Conservation (phyloP, 768 basidiomycete genomes). For the Termitomyces sp. region DNA sequence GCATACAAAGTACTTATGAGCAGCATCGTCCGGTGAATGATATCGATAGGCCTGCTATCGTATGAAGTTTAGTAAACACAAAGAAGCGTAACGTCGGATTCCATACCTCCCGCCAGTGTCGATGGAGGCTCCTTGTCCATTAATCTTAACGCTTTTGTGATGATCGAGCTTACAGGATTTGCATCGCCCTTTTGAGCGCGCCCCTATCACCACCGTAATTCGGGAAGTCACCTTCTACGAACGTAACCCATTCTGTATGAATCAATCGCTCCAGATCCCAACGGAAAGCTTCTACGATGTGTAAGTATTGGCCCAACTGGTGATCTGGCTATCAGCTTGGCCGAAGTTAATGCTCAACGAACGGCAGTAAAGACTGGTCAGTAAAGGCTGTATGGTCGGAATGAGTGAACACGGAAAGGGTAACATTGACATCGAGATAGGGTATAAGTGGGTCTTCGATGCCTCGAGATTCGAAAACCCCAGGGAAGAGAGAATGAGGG, state of each 20-base stretch:
- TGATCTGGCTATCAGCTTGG: conserved; percentile 23
- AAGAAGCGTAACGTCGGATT: background rate
- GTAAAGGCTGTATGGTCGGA: conserved; percentile 24
- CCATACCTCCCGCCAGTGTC: conserved; percentile 39
- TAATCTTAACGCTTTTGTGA: conserved; percentile 6
- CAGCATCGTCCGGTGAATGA: conserved; percentile 32
- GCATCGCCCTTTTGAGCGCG: conserved; percentile 29
- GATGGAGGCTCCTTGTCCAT: conserved; percentile 33
- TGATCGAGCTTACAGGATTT: conserved; percentile 22
- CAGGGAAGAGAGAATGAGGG: conserved; percentile 37
- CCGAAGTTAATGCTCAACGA: conserved; percentile 17
- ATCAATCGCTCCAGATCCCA: conserved; percentile 23
- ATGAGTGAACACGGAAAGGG: conserved; percentile 38
- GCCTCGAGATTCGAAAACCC: conserved; percentile 31
- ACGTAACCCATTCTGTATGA: conserved; percentile 39
- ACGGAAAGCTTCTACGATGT: conserved; percentile 36
- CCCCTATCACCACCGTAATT: conserved; percentile 32
- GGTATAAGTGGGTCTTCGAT: conserved; percentile 31
- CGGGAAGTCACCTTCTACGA: conserved; percentile 43
- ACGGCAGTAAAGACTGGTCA: conserved; percentile 25
- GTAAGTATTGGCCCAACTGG: conserved; percentile 32
- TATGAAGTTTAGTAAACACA: background rate
- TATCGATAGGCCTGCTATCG: conserved; percentile 36
- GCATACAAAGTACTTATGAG: conserved; percentile 30
- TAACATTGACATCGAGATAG: conserved; percentile 22